Conservation (phyloP, 2,329 filamentous ascomycete genomes). For the Raffaelea ambrosiae region DNA sequence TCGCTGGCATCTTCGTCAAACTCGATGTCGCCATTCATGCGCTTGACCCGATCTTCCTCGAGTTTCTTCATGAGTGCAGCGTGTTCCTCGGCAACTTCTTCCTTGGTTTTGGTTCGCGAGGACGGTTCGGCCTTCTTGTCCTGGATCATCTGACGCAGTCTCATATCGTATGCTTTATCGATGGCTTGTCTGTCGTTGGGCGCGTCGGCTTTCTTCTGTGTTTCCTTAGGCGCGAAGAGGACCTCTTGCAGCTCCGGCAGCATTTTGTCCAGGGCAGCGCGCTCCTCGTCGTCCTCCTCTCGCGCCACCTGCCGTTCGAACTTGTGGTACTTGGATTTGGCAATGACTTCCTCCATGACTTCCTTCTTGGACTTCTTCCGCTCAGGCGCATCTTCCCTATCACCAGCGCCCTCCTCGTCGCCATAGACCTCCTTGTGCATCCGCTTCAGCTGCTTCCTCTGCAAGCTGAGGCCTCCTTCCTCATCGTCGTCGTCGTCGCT, state of each 20-base stretch:
- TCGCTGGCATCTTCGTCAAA: slow-evolving; percentile 66
- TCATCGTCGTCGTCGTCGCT: slow-evolving; percentile 51
- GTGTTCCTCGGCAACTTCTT: slow-evolving; percentile 73
- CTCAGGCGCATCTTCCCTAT: slow-evolving; percentile 56
- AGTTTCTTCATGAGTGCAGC: slow-evolving; percentile 68
- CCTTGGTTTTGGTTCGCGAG: slow-evolving; percentile 82
- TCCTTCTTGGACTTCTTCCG: slow-evolving; percentile 93
- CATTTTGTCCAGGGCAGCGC: slow-evolving; percentile 76
- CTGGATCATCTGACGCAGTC: slow-evolving; percentile 71
- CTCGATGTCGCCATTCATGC: slow-evolving; percentile 79
- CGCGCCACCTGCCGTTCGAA: slow-evolving; percentile 88
- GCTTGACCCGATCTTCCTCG: slow-evolving; percentile 70
- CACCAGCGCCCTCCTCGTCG: slow-evolving; percentile 27
- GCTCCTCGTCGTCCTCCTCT: slow-evolving; percentile 84
- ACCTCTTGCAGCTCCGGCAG: slow-evolving; percentile 68
- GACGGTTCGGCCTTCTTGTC: slow-evolving; percentile 81
- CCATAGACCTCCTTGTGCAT: slow-evolving; percentile 36
- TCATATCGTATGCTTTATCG: slow-evolving; percentile 80
- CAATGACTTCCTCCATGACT: slow-evolving; percentile 95
- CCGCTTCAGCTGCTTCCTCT: slow-evolving; percentile 47
- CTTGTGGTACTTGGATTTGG: slow-evolving; percentile 93
- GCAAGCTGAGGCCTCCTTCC: slow-evolving; percentile 47
- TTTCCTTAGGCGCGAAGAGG: slow-evolving; percentile 44
- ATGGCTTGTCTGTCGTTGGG: slow-evolving; percentile 35
- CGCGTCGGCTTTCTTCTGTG: slow-evolving; percentile 1